Evolutionary conservation across 208 protist genomes (phyloP), one percentile per base, ranked within the genome.

Genomic region (Spongospora subterranea): DNA sequence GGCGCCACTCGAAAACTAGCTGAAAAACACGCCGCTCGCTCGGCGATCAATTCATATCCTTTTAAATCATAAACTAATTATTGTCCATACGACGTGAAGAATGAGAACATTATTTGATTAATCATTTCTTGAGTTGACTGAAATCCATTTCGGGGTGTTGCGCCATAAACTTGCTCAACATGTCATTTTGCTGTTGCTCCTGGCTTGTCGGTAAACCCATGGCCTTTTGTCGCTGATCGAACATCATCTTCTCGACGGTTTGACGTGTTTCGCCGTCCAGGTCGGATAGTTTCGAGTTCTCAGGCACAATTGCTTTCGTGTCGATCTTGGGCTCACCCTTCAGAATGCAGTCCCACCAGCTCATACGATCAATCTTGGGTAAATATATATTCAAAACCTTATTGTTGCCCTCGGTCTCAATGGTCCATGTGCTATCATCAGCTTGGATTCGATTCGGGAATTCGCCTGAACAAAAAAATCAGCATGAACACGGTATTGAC

Each of bases 241-340:
- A 96, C 93, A 93, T 96, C 95, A 96, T 96, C 76, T 96, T 96
- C 88, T 96, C 95, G 43, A 96, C 94, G 82, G 96, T 96, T 41
- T 41, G 35, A 24, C 95, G 91, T 39, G 96, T 96, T 39, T 96
- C 95, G 45, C 91, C 93, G 91, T 97, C 96, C 6, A 97, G 91
- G 91, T 97, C 96, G 1, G 88, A 88, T 24, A 97, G 92, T 65
- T 94, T 94, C 40, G 93, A 95, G 88, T 95, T 96, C 90, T 96
- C 94, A 20, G 96, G 96, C 89, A 95, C 92, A 29, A 97, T 94
- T 89, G 94, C 95, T 1, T 91, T 93, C n/a, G 94, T 96, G 88
- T 95, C 90, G 88, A 97, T 96, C 54, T 95, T 94, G 0, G 90
- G 91, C 35, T 96, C 93, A n/a, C 93, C 94, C 45, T 92, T 43